Percentiles rank a stretch among this genome's conserved stretches.
Evolutionary conservation across 2,329 filamentous ascomycete species (phyloP).

Genomic region (Beauveria australis): DNA sequence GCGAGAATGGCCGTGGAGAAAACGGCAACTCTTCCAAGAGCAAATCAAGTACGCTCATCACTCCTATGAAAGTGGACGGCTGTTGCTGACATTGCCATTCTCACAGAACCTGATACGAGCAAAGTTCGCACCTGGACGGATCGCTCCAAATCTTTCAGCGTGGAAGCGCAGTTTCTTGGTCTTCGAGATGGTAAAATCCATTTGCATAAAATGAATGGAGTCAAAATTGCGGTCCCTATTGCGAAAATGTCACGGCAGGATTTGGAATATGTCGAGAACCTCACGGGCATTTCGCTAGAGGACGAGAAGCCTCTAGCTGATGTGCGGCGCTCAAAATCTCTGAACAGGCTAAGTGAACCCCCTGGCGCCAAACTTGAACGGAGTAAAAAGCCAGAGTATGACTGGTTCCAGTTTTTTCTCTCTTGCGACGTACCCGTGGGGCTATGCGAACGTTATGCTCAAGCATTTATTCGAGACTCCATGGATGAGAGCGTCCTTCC

Average conservation of each 20-base stretch:
- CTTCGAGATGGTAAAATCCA: conserved; percentile 95
- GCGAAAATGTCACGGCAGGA: conserved; percentile 94
- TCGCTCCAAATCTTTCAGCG: conserved; percentile 89
- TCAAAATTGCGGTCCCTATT: conserved; percentile 95
- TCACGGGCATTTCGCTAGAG: conserved; percentile 82
- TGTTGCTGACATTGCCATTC: conserved; percentile 6
- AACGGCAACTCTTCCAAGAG: conserved; percentile 43
- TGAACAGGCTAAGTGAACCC: conserved; percentile 20
- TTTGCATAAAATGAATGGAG: conserved; percentile 93
- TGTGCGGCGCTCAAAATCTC: conserved; percentile 51
- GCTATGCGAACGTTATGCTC: conserved; percentile 87
- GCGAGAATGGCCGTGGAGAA: conserved; percentile 58
- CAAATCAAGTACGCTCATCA: conserved; percentile 60
- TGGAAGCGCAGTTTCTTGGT: conserved; percentile 92
- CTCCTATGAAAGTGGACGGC: neutral
- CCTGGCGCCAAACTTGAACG: conserved; percentile 57
- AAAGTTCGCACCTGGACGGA: conserved; percentile 94
- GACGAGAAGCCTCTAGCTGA: conserved; percentile 91
- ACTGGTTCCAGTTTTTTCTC: conserved; percentile 99
- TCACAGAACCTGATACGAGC: conserved; percentile 66
- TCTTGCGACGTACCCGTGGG: conserved; percentile 85
- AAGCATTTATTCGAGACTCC: conserved; percentile 80
- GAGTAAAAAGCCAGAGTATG: conserved; percentile 65
- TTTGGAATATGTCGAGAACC: conserved; percentile 84
- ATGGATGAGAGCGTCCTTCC: conserved; percentile 93